These are phyloP conservation scores for Arthrocladium fulminans DNA, from an alignment of 2,329 filamentous ascomycete genomes.

Conservation along the genomic window DNA sequence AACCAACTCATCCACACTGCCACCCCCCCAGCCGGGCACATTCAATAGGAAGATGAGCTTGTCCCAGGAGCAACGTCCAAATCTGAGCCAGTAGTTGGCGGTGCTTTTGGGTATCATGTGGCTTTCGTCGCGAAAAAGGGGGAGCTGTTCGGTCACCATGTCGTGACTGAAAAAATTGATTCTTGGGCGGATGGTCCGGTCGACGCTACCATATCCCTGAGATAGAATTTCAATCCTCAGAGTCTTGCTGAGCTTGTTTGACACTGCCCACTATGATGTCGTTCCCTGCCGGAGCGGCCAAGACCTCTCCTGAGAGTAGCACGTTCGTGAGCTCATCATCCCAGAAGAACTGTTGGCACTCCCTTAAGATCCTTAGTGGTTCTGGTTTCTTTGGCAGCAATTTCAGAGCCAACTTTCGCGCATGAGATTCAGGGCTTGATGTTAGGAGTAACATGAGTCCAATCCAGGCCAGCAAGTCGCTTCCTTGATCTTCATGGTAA, in stretches of 20 bases:
- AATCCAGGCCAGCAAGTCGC: background rate
- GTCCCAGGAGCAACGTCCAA: constrained; percentile 4
- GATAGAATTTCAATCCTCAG: background rate
- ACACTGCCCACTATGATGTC: background rate
- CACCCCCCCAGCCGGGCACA: background rate
- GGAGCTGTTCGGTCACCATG: too few species aligned
- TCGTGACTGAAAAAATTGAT: too few species aligned
- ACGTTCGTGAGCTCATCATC: constrained; percentile 1
- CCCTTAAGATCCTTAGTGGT: background rate
- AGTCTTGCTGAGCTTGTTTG: background rate
- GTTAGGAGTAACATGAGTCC: background rate
- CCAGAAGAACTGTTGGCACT: constrained; percentile 3
- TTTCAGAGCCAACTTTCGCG: background rate
- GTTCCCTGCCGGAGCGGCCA: background rate
- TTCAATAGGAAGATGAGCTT: constrained; percentile 8
- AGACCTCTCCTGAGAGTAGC: background rate
- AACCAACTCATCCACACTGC: constrained; percentile 13
- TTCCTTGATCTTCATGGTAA: background rate
- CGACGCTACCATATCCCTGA: too few species aligned
- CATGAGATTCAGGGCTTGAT: background rate
- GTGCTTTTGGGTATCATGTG: too few species aligned
- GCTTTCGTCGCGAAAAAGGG: too few species aligned
- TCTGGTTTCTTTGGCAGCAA: background rate
- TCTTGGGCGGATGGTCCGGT: too few species aligned
- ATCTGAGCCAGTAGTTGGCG: background rate